These are phyloP conservation scores for Aspergillus tamarii DNA, from an alignment of 2,329 filamentous ascomycete species.

Conservation along the genomic window DNA sequence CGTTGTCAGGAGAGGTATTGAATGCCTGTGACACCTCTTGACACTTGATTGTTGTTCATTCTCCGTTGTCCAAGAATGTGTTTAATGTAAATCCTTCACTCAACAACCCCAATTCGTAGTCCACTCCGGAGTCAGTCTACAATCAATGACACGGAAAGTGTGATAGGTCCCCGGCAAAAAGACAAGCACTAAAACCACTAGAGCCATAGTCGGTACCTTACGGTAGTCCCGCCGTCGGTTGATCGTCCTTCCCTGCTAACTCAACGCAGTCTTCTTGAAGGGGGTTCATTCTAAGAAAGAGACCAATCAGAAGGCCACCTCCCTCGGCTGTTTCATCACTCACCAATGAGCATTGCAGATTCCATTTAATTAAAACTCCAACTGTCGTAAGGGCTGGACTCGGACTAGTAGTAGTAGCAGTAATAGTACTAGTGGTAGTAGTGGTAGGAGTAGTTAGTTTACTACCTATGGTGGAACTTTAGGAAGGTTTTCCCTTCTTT, in stretches of 20 bases:
- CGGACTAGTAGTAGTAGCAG: too few relatives aligned
- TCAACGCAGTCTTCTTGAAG: background rate
- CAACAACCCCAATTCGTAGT: background rate
- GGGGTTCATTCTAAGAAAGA: background rate
- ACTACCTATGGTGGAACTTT: too few relatives aligned
- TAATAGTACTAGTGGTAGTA: too few relatives aligned
- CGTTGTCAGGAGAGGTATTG: background rate
- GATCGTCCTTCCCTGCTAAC: background rate
- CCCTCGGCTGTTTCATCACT: slow-evolving; percentile 5
- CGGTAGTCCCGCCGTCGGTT: slow-evolving; percentile 1
- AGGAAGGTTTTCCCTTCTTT: background rate
- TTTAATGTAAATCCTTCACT: too few relatives aligned
- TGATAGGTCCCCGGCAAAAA: background rate
- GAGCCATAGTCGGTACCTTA: background rate
- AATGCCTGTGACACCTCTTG: background rate
- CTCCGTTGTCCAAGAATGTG: background rate
- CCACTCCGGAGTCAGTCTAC: background rate
- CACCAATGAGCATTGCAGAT: slow-evolving; percentile 8
- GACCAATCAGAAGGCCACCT: slow-evolving; percentile 1
- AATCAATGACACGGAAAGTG: background rate
- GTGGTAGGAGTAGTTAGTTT: too few relatives aligned
- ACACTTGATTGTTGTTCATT: background rate
- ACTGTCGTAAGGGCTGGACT: background rate
- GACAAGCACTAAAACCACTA: background rate
- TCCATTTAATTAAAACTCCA: background rate